Evolutionary conservation across 2,329 filamentous ascomycete genomes (phyloP).

Genomic region (Fusarium pseudonygamai): DNA sequence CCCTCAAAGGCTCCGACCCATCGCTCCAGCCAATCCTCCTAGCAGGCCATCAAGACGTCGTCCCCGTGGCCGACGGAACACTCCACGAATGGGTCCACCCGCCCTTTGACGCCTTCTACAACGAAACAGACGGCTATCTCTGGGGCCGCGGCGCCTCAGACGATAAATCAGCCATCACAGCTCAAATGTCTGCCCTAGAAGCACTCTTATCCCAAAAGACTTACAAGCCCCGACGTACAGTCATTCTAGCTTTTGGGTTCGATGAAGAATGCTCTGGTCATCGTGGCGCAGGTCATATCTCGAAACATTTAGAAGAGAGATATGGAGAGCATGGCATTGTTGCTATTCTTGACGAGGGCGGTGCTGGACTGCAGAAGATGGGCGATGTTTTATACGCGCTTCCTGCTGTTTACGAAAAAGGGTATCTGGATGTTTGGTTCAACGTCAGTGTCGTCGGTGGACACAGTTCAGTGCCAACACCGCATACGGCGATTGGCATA

Average conservation of each 20-base stretch:
- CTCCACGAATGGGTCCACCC: conserved; percentile 49
- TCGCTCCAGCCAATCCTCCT: conserved; percentile 54
- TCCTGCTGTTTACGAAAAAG: conserved; percentile 70
- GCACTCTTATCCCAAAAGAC: conserved; percentile 56
- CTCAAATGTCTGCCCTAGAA: conserved; percentile 53
- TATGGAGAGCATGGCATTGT: conserved; percentile 67
- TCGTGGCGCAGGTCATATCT: conserved; percentile 63
- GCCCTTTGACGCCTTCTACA: conserved; percentile 51
- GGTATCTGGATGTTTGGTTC: conserved; percentile 66
- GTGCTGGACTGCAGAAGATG: conserved; percentile 60
- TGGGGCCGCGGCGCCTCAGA: conserved; percentile 53
- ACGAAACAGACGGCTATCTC: conserved; percentile 46
- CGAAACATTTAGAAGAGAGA: conserved; percentile 56
- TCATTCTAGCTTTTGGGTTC: conserved; percentile 69
- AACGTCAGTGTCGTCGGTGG: conserved; percentile 65
- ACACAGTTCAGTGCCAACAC: conserved; percentile 65
- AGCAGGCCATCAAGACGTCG: conserved; percentile 54
- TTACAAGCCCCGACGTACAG: conserved; percentile 63
- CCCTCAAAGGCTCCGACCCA: conserved; percentile 61
- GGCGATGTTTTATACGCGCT: conserved; percentile 60
- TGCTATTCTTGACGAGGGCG: conserved; percentile 70
- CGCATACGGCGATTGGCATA: conserved; percentile 75
- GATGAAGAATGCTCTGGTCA: conserved; percentile 69
- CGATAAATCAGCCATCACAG: conserved; percentile 53
- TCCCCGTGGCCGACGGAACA: conserved; percentile 53